Evolutionary conservation across 2,329 filamentous ascomycete species (phyloP).

Genomic region (Colletotrichum abscissum): DNA sequence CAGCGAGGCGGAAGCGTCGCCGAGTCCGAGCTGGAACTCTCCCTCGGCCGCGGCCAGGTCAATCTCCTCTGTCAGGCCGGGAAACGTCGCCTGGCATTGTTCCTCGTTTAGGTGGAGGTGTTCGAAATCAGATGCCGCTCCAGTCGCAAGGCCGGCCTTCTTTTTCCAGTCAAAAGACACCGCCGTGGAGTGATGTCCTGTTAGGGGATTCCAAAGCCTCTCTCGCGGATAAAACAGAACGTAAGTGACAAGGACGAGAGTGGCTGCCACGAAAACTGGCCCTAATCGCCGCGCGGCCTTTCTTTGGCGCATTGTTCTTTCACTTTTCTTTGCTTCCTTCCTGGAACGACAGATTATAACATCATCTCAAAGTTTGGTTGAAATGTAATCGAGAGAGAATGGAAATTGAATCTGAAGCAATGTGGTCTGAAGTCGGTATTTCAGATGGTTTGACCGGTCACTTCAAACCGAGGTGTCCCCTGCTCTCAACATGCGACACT

Average conservation of each 20-base stretch:
- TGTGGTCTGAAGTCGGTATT: not conserved
- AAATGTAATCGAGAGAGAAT: not conserved
- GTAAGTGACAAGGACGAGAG: conserved; percentile 2
- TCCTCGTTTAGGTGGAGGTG: conserved; percentile 53
- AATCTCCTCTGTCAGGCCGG: conserved; percentile 58
- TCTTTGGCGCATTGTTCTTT: conserved; percentile 7
- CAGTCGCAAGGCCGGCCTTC: not conserved
- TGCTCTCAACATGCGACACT: conserved; percentile 15
- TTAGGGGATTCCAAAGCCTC: not conserved
- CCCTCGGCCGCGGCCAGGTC: conserved; percentile 56
- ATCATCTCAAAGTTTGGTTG: not conserved
- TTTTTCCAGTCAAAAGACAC: not conserved
- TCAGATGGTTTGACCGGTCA: not conserved
- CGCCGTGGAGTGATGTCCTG: not conserved
- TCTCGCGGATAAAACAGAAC: not conserved
- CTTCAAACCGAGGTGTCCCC: not conserved
- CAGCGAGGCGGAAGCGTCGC: conserved; percentile 44
- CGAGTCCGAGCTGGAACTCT: conserved; percentile 51
- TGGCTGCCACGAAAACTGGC: conserved; percentile 3
- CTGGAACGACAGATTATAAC: not conserved
- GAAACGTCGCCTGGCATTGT: conserved; percentile 58
- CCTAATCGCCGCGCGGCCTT: conserved; percentile 8
- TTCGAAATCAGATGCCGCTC: conserved; percentile 29
- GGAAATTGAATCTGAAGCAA: not conserved
- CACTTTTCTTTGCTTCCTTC: too few species aligned